Percentiles rank a stretch among this genome's conserved stretches.
These are phyloP conservation scores for Tremellales sp. DNA, from an alignment of 1,284 basidiomycete species.

Conservation along the genomic window DNA sequence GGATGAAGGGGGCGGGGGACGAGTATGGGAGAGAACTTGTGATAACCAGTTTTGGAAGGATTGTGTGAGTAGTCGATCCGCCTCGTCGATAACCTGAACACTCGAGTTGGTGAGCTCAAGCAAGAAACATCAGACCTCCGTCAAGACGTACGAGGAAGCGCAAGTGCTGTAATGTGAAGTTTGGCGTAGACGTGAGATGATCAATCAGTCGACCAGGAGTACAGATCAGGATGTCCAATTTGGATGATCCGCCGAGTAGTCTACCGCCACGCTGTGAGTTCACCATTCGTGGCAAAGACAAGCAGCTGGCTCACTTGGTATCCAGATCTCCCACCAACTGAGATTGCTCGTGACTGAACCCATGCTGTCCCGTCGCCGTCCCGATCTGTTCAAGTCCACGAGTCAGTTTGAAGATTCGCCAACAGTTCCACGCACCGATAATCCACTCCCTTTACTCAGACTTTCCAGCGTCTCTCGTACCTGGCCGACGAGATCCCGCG, in stretches of 20 bases:
- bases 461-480: slow-evolving; percentile 88
- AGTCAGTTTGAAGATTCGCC: not conserved
- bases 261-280: slow-evolving; percentile 14
- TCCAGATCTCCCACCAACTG: slow-evolving; percentile 36
- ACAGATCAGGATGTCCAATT: slow-evolving; percentile 89
- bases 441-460: slow-evolving; percentile 74
- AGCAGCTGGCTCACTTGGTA: slow-evolving; percentile 19
- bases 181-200: slow-evolving; percentile 79
- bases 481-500: slow-evolving; percentile 89
- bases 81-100: slow-evolving; percentile 88
- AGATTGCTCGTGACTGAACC: slow-evolving; percentile 46
- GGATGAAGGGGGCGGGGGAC: slow-evolving; percentile 50
- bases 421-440: slow-evolving; percentile 60
- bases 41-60: slow-evolving; percentile 94
- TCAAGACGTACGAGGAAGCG: slow-evolving; percentile 70
- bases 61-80: slow-evolving; percentile 88
- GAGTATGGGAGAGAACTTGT: slow-evolving; percentile 69
- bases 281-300: not conserved
- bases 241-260: slow-evolving; percentile 64
- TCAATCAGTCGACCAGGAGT: slow-evolving; percentile 95
- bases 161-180: slow-evolving; percentile 89
- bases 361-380: slow-evolving; percentile 46
- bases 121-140: not conserved
- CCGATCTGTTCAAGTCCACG: slow-evolving; percentile 35
- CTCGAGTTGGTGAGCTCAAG: not conserved